Base-by-base conservation (phyloP, 768 basidiomycete species). In the Boletus fagicola region DNA sequence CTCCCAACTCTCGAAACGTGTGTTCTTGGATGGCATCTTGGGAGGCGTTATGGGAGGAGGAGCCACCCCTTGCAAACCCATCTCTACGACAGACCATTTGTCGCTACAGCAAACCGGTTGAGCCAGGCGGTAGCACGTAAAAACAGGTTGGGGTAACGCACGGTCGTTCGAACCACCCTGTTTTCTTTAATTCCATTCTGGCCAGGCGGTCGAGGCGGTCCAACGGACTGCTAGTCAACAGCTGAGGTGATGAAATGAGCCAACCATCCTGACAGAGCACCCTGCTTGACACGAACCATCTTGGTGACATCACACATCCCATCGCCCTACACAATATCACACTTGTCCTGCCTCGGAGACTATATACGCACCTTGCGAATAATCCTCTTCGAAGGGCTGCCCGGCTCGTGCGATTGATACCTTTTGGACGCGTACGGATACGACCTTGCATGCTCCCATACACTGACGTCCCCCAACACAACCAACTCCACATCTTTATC, bases 101-200 rank as follows among this genome's bases (percentile, higher is more conserved):
- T 72, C 69, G 12, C 70, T 70, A 33, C 24, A 47, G 2, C 16
- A 10, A 55, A n/a, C 18, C n/a, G 26, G n/a, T 22, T 18, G 15
- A 50, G 24, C 33, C 3, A 33, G 11, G 22, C 10, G 7, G 18
- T 6, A 26, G n/a, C 40, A n/a, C 16, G 2, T 20, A 18, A 39
- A 16, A 20, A 35, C 28, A 20, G 24, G 0, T 11, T 12, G 4
- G 15, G 3, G 10, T 3, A 16, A 58, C 68, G 8, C 49, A 70
- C 69, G 30, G 40, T 62, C 70, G 68, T 59, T 70, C 69, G 6
- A 70, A 58, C 69, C 69, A 70, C 22, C 71, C 71, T 5, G 66
- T 61, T 43, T 64, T 72, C 59, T 70, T 72, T 10, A 70, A 42
- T 28, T 70, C 71, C 45, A 59, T 60, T 31, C 69, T 58, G 2